phyloP scores from a whole-genome alignment of 2,329 filamentous ascomycete genomes.

The Sphaerulina vaccinii region DNA sequence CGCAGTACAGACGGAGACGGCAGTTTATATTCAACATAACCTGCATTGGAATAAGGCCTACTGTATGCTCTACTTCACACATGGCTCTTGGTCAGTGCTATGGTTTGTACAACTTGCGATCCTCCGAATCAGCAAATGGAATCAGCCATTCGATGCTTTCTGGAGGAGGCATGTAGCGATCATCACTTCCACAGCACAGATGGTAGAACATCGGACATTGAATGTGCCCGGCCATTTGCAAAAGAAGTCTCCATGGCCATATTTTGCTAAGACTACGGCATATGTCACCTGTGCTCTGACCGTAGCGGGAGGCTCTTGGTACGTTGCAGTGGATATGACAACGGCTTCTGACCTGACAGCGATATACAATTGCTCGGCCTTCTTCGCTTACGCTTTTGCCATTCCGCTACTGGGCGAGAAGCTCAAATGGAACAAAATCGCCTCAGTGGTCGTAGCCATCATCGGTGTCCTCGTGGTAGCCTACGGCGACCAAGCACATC shows the following conservation, averaged over 20 bases:
- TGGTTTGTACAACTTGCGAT: constrained; percentile 84
- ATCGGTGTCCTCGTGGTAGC: constrained; percentile 89
- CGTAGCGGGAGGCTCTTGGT: constrained; percentile 90
- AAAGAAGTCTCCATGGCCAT: constrained; percentile 60
- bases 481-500: constrained; percentile 68
- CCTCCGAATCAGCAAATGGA: constrained; percentile 74
- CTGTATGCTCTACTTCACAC: constrained; percentile 96
- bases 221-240: constrained; percentile 55
- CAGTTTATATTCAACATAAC: constrained; percentile 89
- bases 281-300: constrained; percentile 84
- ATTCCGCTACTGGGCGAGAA: constrained; percentile 86
- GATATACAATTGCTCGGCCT: constrained; percentile 98
- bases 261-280: constrained; percentile 76
- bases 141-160: constrained; percentile 77
- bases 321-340: constrained; percentile 89
- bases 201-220: constrained; percentile 79
- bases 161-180: constrained; percentile 71
- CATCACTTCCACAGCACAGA: constrained; percentile 68
- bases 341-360: constrained; percentile 91
- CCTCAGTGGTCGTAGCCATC: constrained; percentile 85
- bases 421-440: constrained; percentile 76
- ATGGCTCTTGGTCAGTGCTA: constrained; percentile 86
- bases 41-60: constrained; percentile 98
- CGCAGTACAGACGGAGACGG: constrained; percentile 91
- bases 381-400: constrained; percentile 97